Evolutionary conservation across 2,329 filamentous ascomycete species (phyloP), one percentile per base, ranked within the genome.

Genomic region (Daldinia eschscholtzii): DNA sequence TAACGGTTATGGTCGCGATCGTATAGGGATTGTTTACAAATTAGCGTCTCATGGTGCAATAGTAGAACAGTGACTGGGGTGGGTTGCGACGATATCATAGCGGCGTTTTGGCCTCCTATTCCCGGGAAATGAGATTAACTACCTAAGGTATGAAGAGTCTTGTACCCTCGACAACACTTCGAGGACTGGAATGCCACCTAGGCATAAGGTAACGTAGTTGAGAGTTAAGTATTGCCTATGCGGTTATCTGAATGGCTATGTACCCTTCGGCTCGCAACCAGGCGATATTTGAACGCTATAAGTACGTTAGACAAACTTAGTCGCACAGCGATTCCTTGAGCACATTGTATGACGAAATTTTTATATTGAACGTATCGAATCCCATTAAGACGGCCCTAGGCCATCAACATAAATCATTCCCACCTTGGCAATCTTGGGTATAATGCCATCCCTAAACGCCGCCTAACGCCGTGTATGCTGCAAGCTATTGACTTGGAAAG

Each of bases 381-480:
- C 30, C 35, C 42, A 39, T 33, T 20, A 61, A 44, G 35, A 39
- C 15, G 4, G 4, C n/a, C 41, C 33, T 52, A 41, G 10, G 18
- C 46, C 33, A 41, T 33, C 50, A 50, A 53, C 13, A 62, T 42
- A 62, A 61, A 62, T 57, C 57, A 58, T 57, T 46, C 28, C 56
- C 57, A 7, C 20, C 46, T 53, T 57, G 48, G 59, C 57, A 67
- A 67, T 68, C 52, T 61, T 65, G 75, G 75, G 75, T 76, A 76
- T 76, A 74, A 73, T 75, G 64, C 64, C 67, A 60, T 70, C 70
- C 2, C 73, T 61, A 26, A 73, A 76, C 73, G 73, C 74, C 74
- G 60, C 62, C 57, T 39, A 70, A 71, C 65, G 58, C 68, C 65
- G 26, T 64, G 42, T 57, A 69, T 58, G 65, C 55, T 37, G 30